These are phyloP conservation scores for Solioccasus polychromus DNA, from an alignment of 768 basidiomycete species.

Conservation along the genomic window DNA sequence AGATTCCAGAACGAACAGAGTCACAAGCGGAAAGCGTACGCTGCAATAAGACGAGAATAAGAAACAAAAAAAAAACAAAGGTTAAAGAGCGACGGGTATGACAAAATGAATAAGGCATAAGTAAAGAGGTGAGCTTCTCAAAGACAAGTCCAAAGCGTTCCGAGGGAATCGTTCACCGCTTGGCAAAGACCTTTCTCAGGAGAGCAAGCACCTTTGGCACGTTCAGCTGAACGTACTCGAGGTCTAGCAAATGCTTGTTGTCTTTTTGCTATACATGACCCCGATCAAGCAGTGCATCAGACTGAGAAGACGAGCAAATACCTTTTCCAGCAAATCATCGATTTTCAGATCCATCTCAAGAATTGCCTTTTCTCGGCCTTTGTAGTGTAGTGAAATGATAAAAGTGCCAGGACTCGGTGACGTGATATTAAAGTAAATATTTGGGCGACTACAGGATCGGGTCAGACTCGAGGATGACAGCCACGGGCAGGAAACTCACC, in stretches of 20 bases:
- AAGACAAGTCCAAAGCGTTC: constrained; percentile 13
- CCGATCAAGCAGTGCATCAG: constrained; percentile 13
- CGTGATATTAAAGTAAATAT: constrained; percentile 98
- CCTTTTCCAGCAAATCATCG: constrained; percentile 97
- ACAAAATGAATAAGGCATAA: constrained; percentile 34
- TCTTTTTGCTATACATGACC: constrained; percentile 93
- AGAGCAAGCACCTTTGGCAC: constrained; percentile 92
- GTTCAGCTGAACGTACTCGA: constrained; percentile 97
- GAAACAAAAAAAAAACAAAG: constrained; percentile 6
- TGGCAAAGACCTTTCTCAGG: constrained; percentile 91
- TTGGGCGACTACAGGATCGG: constrained; percentile 66
- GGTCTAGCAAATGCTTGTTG: constrained; percentile 91
- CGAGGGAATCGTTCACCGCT: constrained; percentile 53
- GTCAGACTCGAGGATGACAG: not conserved
- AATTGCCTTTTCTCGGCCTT: constrained; percentile 97
- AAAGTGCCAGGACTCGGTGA: constrained; percentile 98
- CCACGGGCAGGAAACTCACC: constrained; percentile 46
- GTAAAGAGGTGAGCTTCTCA: constrained; percentile 23
- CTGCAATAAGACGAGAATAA: constrained; percentile 14
- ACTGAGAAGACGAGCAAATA: constrained; percentile 31
- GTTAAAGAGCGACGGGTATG: constrained; percentile 30
- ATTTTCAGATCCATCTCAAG: constrained; percentile 99
- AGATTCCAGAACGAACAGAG: constrained; percentile 29
- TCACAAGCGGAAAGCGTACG: constrained; percentile 20
- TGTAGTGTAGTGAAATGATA: constrained; percentile 98